Base-by-base conservation (phyloP, 345 rosid species). In the Stellera chamaejasme region DNA sequence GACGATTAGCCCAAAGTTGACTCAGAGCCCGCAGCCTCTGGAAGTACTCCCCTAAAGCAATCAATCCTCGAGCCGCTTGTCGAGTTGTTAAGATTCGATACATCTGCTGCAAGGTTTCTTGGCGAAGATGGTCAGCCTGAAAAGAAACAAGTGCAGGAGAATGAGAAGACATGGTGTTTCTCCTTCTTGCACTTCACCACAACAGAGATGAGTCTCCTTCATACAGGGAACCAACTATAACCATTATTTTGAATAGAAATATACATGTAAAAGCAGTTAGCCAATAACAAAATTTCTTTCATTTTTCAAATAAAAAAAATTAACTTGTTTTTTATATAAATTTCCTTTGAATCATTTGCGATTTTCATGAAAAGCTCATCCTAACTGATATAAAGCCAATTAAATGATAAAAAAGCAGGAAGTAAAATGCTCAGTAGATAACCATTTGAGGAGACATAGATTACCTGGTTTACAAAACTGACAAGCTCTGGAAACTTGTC, bases 101-200 rank as follows among this genome's bases (percentile, higher is more conserved):
- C 95, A 89, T 89, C 64, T 87, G 97, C 65, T 73, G 92, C 73
- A 93, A 55, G 3, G 96, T 83, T 71, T 74, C 91, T 57, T 81
- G 85, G 28, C 96, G 85, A 41, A 93, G 70, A 79, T 93, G 87
- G 68, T 93, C 99, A 47, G 97, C 99, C 99, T 89, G 79, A 66
- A 44, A 44, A 4, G 14, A 41, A 19, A 11, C 53, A 46, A 19
- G 27, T 13, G 49, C 48, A 15, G 11, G 11, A 28, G 27, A 25
- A 32, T 32, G 39, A 32, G 39, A 32, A 5, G 9, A 32, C 39
- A 32, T 32, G 39, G 2, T 32, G 39, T 32, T 32, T 32, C 9
- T 32, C 39, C 3, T 32, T 5, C 39, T 32, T 32, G 5, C 39
- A 5, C 39, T 32, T 8, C 39, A 32, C 7, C 39, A 32, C 5